Evolutionary conservation across 257 asterid species (phyloP).

Genomic region (Primulina eburnea): DNA sequence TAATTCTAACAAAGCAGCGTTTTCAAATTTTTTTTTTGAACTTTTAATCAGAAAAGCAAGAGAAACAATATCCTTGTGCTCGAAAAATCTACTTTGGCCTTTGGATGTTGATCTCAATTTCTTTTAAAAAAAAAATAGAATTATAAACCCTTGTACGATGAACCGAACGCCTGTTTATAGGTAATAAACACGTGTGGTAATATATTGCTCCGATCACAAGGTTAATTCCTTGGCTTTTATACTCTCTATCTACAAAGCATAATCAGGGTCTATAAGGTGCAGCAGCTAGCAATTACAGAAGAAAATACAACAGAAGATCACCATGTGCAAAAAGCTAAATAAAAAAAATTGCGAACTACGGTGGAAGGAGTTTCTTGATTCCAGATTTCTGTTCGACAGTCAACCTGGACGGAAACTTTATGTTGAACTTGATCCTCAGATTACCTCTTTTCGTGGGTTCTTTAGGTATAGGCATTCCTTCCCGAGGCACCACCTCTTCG

Average conservation of each 20-base stretch:
- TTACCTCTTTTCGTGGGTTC: slow-evolving; percentile 67
- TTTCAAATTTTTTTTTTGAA: too few relatives aligned
- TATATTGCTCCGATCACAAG: background rate
- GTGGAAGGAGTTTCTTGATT: slow-evolving; percentile 57
- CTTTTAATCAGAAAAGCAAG: too few relatives aligned
- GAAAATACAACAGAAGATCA: background rate
- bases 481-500: slow-evolving; percentile 72
- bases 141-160: too few relatives aligned
- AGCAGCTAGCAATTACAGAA: background rate
- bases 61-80: too few relatives aligned
- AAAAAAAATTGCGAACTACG: slow-evolving; percentile 23
- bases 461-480: slow-evolving; percentile 89
- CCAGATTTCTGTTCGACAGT: slow-evolving; percentile 83
- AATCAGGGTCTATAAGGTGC: background rate
- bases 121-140: too few relatives aligned
- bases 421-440: slow-evolving; percentile 72
- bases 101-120: too few relatives aligned
- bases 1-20: too few relatives aligned
- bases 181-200: background rate
- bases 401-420: slow-evolving; percentile 67
- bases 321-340: background rate
- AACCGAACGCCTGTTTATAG: too few relatives aligned
- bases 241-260: background rate
- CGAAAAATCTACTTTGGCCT: too few relatives aligned
- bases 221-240: background rate